phyloP scores from a whole-genome alignment of 2,329 filamentous ascomycete species.

The Verticillium klebahnii region DNA sequence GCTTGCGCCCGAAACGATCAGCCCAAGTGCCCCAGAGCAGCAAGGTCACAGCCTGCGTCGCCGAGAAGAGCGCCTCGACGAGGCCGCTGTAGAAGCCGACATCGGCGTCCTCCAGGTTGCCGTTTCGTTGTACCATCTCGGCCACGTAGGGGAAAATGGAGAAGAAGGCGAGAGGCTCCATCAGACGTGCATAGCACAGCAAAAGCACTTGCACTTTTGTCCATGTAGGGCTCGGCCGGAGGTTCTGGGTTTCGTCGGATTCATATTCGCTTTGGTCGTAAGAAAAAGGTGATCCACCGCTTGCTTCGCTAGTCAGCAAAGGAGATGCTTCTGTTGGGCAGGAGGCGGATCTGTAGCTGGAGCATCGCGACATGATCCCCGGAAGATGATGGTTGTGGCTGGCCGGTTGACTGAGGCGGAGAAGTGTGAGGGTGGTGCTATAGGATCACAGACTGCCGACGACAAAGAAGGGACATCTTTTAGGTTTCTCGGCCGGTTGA shows the following conservation, averaged over 20 bases:
- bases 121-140: constrained; percentile 68
- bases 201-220: constrained; percentile 62
- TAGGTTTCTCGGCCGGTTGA: background rate
- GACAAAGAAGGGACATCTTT: background rate
- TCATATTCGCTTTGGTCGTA: background rate
- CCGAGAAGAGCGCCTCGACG: constrained; percentile 69
- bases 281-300: background rate
- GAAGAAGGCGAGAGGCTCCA: constrained; percentile 81
- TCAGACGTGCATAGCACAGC: constrained; percentile 67
- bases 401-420: background rate
- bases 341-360: background rate
- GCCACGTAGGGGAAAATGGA: constrained; percentile 78
- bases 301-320: background rate
- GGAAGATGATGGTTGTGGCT: background rate
- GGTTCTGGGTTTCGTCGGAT: background rate
- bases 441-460: background rate
- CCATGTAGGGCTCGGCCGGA: background rate
- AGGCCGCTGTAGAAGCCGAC: constrained; percentile 77
- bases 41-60: constrained; percentile 75
- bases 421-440: background rate
- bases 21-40: constrained; percentile 61
- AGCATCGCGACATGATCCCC: background rate
- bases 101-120: constrained; percentile 55
- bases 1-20: constrained; percentile 68
- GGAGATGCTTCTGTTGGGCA: background rate